These are phyloP conservation scores for Prunus davidiana DNA, from an alignment of 306 rosid genomes.

Conservation along the genomic window DNA sequence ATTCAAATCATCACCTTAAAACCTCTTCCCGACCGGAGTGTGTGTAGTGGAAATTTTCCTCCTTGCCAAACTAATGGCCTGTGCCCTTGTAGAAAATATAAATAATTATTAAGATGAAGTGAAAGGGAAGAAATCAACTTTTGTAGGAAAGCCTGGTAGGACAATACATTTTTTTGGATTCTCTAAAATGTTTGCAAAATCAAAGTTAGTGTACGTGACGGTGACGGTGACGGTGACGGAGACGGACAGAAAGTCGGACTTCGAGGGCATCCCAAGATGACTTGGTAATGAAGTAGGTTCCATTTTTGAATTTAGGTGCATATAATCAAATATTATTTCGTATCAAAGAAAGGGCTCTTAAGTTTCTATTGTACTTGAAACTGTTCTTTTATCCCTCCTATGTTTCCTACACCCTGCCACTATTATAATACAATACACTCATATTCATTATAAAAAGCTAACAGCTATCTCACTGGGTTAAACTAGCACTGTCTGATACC, in stretches of 20 bases:
- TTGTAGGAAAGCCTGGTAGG: background rate
- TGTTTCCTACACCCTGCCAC: too few relatives aligned
- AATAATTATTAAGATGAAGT: background rate
- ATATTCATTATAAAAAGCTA: too few relatives aligned
- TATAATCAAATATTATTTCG: background rate
- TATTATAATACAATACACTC: too few relatives aligned
- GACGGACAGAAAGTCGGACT: background rate
- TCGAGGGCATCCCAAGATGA: conserved; percentile 15
- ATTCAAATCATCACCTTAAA: background rate
- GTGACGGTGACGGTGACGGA: conserved; percentile 15
- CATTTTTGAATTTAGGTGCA: background rate
- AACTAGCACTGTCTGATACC: background rate
- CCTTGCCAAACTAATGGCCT: too few relatives aligned
- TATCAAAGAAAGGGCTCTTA: background rate
- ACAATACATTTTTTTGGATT: background rate
- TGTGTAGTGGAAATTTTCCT: background rate
- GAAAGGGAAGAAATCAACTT: background rate
- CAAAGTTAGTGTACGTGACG: conserved; percentile 5
- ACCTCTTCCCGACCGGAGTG: too few relatives aligned
- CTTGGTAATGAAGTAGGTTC: background rate
- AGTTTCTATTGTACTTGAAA: background rate
- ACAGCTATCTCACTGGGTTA: background rate
- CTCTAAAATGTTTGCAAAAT: background rate
- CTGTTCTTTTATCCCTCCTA: too few relatives aligned
- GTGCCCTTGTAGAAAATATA: too few relatives aligned